Evolutionary conservation across 1,139 yeast species (phyloP).

Genomic region (Pichia sp.): DNA sequence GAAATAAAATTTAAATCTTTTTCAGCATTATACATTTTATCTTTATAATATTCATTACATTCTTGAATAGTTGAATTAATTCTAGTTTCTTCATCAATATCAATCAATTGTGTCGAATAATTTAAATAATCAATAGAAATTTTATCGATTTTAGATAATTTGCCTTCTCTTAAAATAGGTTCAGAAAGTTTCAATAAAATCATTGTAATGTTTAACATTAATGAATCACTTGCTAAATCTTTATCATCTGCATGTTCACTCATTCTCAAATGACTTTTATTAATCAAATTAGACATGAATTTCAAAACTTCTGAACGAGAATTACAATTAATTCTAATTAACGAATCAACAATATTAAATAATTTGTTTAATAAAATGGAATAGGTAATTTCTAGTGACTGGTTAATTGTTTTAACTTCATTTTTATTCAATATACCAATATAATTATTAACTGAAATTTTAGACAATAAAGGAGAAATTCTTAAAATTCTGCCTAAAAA

Average conservation of each 20-base stretch:
- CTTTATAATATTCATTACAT: slow-evolving; percentile 48
- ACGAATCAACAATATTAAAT: slow-evolving; percentile 62
- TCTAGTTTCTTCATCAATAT: slow-evolving; percentile 76
- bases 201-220: slow-evolving; percentile 71
- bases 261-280: slow-evolving; percentile 77
- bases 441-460: slow-evolving; percentile 43
- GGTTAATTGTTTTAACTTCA: slow-evolving; percentile 44
- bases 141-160: slow-evolving; percentile 57
- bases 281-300: slow-evolving; percentile 68
- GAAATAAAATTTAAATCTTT: slow-evolving; percentile 68
- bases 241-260: slow-evolving; percentile 76
- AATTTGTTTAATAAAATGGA: slow-evolving; percentile 51
- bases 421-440: slow-evolving; percentile 36
- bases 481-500: slow-evolving; percentile 73
- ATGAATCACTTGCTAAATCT: slow-evolving; percentile 69
- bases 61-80: slow-evolving; percentile 70
- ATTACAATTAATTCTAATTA: slow-evolving; percentile 67
- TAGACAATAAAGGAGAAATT: slow-evolving; percentile 63
- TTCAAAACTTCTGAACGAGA: slow-evolving; percentile 58
- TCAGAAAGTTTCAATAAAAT: slow-evolving; percentile 66
- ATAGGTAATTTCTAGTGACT: slow-evolving; percentile 56
- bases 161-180: slow-evolving; percentile 66
- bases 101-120: slow-evolving; percentile 42
- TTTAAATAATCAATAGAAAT: slow-evolving; percentile 65
- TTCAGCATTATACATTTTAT: slow-evolving; percentile 13